Evolutionary conservation across 768 basidiomycete species (phyloP), one percentile per base, ranked within the genome.

Genomic region (Kwoniella botswanensis): DNA sequence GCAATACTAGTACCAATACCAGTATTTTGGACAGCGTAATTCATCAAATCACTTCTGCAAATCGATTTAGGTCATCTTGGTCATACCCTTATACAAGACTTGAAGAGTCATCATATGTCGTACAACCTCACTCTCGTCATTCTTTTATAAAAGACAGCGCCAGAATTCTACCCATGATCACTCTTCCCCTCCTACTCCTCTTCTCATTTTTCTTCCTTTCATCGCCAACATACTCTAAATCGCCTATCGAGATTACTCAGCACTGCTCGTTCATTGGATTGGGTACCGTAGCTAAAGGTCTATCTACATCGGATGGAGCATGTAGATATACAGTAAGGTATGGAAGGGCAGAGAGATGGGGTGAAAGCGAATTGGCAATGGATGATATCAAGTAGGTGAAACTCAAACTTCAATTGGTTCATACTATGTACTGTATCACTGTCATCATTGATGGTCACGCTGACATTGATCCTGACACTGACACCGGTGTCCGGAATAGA

Each of bases 271-370:
- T 56, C 13, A 26, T 42, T 18, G 18, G 13, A 21, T 59, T 55
- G 26, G 55, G 55, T n/a, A 29, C 26, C 42, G n/a, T 17, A 15
- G 59, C 41, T 22, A 60, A 60, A 41, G 67, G 67, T 10, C 15
- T 44, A 29, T 41, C 46, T 6, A 60, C 67, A 9, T 11, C 24
- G 1, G 65, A 55, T 18, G 76, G 74, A 21, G 76, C 64, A n/a
- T 77, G 76, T 59, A 55, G 76, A 22, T 77, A 71, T 70, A 71
- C 71, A 9, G 52, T 77, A 24, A 29, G 66, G 59, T 77, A 77
- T 68, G 76, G 67, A 13, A 57, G 55, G 17, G 69, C 74, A 4
- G 62, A 60, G 4, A 56, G 76, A 70, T 77, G 76, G 76, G 74
- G 43, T 13, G 70, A 71, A 13, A 54, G 46, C 35, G 15, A 65